Conservation (phyloP, 129 eudicot genomes). For the Apium graveolens region DNA sequence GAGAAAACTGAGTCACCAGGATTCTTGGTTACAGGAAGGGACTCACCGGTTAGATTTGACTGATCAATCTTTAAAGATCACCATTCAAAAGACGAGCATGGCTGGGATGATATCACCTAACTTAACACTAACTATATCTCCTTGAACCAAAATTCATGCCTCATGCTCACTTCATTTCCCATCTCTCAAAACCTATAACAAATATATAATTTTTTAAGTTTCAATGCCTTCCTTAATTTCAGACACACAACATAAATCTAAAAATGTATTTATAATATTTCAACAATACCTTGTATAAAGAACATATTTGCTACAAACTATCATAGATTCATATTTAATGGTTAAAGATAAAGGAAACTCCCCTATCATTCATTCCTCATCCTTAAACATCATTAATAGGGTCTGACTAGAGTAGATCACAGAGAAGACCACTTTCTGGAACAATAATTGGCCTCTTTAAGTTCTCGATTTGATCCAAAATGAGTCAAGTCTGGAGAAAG, state of each 20-base stretch:
- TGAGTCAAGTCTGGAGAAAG: conserved; percentile 53
- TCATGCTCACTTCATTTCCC: conserved; percentile 82
- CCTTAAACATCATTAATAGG: conserved; percentile 55
- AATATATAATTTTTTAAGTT: not conserved
- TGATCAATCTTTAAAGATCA: conserved; percentile 81
- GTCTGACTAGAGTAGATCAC: conserved; percentile 82
- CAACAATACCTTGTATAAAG: conserved; percentile 26
- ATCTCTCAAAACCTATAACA: conserved; percentile 52
- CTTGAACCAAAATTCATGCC: conserved; percentile 80
- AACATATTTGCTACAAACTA: not conserved
- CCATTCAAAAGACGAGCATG: conserved; percentile 89
- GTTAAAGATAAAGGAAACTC: conserved; percentile 41
- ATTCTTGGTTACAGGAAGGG: too few species aligned
- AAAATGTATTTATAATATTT: not conserved
- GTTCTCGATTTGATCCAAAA: conserved; percentile 63
- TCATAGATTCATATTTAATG: too few species aligned
- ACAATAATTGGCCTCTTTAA: conserved; percentile 58
- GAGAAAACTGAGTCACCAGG: conserved; percentile 80
- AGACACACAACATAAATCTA: not conserved
- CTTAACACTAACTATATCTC: conserved; percentile 75
- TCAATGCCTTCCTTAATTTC: not conserved
- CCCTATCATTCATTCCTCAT: conserved; percentile 78
- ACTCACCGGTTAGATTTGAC: conserved; percentile 85
- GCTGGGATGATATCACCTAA: conserved; percentile 93
- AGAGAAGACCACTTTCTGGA: conserved; percentile 55